Evolutionary conservation across 257 asterid species (phyloP).

Genomic region (Gentiana dahurica): DNA sequence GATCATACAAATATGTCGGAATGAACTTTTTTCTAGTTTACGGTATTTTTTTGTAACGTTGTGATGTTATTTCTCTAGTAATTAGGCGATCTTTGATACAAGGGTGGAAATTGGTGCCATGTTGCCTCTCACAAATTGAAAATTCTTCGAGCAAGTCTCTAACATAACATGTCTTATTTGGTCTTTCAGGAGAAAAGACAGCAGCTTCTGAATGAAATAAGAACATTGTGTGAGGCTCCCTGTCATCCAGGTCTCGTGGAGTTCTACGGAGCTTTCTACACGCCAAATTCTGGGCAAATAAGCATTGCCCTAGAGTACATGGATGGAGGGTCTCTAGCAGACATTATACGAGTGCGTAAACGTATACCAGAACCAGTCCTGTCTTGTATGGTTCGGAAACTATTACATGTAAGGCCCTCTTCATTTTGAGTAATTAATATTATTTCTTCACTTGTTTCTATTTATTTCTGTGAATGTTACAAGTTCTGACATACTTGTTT

Average conservation of each 20-base stretch:
- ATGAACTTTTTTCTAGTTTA: too few relatives aligned
- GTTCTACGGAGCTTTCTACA: constrained; percentile 91
- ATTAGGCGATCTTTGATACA: too few relatives aligned
- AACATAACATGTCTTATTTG: too few relatives aligned
- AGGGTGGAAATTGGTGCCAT: too few relatives aligned
- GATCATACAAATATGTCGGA: too few relatives aligned
- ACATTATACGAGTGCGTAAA: constrained; percentile 48
- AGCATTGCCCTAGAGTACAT: constrained; percentile 95
- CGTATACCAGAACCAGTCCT: constrained; percentile 75
- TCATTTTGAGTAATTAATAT: neutral
- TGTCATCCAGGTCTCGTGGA: constrained; percentile 80
- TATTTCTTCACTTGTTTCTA: too few relatives aligned
- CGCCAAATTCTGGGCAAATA: constrained; percentile 97
- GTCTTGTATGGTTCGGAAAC: constrained; percentile 79
- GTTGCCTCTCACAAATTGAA: too few relatives aligned
- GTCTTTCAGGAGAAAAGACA: constrained; percentile 80
- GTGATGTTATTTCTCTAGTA: too few relatives aligned
- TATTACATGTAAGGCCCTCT: constrained; percentile 51
- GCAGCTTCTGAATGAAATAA: constrained; percentile 92
- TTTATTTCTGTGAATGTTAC: too few relatives aligned
- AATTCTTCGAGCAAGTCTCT: too few relatives aligned
- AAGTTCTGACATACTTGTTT: constrained; percentile 5
- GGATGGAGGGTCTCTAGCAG: constrained; percentile 99
- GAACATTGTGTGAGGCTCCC: constrained; percentile 96
- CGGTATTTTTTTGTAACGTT: too few relatives aligned